phyloP scores from a whole-genome alignment of 2,329 filamentous ascomycete species.

The Cladosporium oxysporum region DNA sequence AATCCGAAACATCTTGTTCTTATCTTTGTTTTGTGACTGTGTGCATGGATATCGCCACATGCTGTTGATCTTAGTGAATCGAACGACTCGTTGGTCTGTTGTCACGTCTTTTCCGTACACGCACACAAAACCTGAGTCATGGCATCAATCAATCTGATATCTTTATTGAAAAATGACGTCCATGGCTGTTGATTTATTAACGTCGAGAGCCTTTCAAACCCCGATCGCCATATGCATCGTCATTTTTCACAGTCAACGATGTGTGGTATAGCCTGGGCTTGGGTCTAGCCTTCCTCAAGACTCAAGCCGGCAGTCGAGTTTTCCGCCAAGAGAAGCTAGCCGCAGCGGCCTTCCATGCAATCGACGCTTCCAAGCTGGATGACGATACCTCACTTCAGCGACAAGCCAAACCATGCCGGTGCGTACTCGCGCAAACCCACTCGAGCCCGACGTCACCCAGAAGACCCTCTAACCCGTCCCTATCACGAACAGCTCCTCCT shows the following conservation, averaged over 20 bases:
- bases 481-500: slow-evolving; percentile 55
- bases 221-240: not conserved
- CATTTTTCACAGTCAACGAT: not conserved
- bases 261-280: not conserved
- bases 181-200: not conserved
- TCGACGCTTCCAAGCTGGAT: slow-evolving; percentile 10
- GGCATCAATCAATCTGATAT: not conserved
- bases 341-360: not conserved
- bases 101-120: not conserved
- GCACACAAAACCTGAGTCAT: not conserved
- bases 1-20: not conserved
- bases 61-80: not conserved
- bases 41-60: not conserved
- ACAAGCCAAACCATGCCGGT: slow-evolving; percentile 19
- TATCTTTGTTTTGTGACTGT: not conserved
- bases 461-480: slow-evolving; percentile 2
- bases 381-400: slow-evolving; percentile 19
- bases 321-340: slow-evolving; percentile 2
- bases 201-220: not conserved
- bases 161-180: not conserved
- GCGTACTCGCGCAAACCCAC: slow-evolving; percentile 13
- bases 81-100: not conserved
- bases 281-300: not conserved
- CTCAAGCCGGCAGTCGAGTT: not conserved
- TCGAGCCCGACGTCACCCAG: not conserved